These are phyloP conservation scores for Sphaerosporella brunnea DNA, from an alignment of 495 filamentous ascomycete species.

Conservation along the genomic window DNA sequence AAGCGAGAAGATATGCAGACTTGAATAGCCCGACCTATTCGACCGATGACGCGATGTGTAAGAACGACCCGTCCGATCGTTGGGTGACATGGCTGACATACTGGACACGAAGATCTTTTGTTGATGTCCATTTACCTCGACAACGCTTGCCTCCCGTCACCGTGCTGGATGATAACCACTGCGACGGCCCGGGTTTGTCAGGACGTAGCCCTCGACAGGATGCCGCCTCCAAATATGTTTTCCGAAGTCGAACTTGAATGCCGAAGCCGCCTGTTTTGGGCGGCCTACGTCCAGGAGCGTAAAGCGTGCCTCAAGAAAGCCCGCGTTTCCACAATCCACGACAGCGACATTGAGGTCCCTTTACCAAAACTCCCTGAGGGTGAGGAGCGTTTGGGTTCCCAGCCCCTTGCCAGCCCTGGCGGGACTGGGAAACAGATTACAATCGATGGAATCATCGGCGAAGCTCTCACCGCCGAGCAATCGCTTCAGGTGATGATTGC, in stretches of 20 bases:
- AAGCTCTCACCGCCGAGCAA: not conserved
- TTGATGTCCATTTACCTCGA: conserved; percentile 25
- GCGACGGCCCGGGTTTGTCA: conserved; percentile 24
- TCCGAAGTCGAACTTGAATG: conserved; percentile 14
- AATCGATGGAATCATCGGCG: not conserved
- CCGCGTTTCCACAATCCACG: conserved; percentile 19
- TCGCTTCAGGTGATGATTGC: conserved; percentile 17
- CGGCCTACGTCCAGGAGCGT: conserved; percentile 24
- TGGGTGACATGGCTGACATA: not conserved
- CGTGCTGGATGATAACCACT: conserved; percentile 24
- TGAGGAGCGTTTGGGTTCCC: not conserved
- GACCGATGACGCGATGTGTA: conserved; percentile 23
- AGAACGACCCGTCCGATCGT: not conserved
- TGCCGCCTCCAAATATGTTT: conserved; percentile 14
- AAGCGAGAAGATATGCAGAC: conserved; percentile 22
- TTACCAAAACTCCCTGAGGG: not conserved
- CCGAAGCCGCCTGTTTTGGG: conserved; percentile 25
- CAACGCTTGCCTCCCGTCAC: conserved; percentile 24
- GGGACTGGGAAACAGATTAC: conserved; percentile 4
- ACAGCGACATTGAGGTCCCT: conserved; percentile 20
- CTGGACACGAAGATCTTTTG: conserved; percentile 14
- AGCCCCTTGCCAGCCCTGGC: not conserved
- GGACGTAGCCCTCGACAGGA: conserved; percentile 21
- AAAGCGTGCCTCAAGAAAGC: conserved; percentile 22
- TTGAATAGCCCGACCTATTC: conserved; percentile 21